These are phyloP conservation scores for Tolypocladium cylindrosporum DNA, from an alignment of 2,329 filamentous ascomycete genomes.

Conservation along the genomic window DNA sequence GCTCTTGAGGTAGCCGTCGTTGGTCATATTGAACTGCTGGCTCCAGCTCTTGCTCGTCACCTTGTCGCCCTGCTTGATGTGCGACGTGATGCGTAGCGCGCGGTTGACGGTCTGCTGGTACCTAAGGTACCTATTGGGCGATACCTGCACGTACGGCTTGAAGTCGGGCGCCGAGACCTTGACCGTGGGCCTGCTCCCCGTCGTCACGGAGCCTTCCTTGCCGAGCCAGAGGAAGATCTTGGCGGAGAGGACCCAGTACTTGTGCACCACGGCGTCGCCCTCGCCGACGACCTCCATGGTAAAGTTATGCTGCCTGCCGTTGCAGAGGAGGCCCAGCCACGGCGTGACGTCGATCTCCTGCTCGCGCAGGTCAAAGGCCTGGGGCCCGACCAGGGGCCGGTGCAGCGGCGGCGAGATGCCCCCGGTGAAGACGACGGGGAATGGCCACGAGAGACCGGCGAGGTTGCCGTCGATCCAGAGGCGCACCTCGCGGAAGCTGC, in stretches of 20 bases:
- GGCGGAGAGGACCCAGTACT: constrained; percentile 62
- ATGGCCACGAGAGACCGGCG: constrained; percentile 72
- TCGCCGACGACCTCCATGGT: constrained; percentile 58
- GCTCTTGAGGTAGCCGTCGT: constrained; percentile 35
- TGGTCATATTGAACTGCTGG: constrained; percentile 45
- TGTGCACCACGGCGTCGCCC: constrained; percentile 36
- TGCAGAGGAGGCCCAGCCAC: constrained; percentile 59
- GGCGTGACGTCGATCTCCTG: constrained; percentile 76
- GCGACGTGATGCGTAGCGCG: constrained; percentile 48
- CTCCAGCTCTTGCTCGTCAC: constrained; percentile 36
- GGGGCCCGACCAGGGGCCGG: constrained; percentile 66
- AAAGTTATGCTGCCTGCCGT: constrained; percentile 56
- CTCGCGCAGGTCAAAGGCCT: constrained; percentile 70
- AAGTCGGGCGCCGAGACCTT: not conserved
- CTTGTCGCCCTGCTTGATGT: constrained; percentile 27
- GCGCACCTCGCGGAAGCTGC: constrained; percentile 70
- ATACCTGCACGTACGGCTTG: not conserved
- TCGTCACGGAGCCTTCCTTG: constrained; percentile 34
- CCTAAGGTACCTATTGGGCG: not conserved
- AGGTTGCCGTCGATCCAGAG: constrained; percentile 62
- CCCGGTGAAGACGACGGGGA: constrained; percentile 73
- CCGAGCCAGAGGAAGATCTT: constrained; percentile 75
- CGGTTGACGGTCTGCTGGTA: constrained; percentile 43
- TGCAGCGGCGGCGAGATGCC: constrained; percentile 69
- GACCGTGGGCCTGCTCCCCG: constrained; percentile 7